Base-by-base conservation (phyloP, 192 early-diverging fungal species). In the Geranomyces michiganensis region DNA sequence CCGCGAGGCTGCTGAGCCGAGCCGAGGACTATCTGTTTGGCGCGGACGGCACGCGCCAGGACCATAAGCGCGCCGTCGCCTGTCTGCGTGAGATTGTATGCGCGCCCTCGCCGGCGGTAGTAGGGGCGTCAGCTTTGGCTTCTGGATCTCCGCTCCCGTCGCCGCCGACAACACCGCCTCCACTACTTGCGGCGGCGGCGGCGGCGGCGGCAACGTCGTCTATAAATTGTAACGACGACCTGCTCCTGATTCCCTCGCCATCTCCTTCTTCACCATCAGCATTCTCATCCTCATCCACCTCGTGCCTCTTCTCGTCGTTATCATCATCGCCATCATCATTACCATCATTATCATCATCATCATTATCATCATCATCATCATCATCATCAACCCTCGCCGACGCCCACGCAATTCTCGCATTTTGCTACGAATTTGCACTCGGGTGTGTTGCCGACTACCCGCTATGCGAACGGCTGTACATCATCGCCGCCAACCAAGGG, bases 371-470 rank as follows among this genome's bases (percentile, higher is more conserved):
- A 55, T 14, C 19, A 6, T 62, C 36, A 41, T n/a, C 43, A 30
- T 29, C 24, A n/a, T 30, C 43, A 41, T 12, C 30, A 26, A 2
- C 64, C 33, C 43, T 0, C 43, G 12, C 29, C 64, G 41, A 68
- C 24, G 66, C 66, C 24, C 78, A 89, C 67, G 90, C 91, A 1
- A 77, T 90, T 13, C 74, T 93, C 9, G 93, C 86, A 9, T 93
- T 94, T 68, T 92, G 90, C 72, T 88, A 88, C 77, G 93, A 94
- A 74, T 94, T 94, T 78, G 92, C 90, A n/a, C 74, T 94, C 1
- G 93, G 93, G 7, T 72, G 89, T 10, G 72, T 72, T 21, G 76
- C 74, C 15, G 85, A 93, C 58, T 90, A 81, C 78, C 76, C 82
- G 21, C 70, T 76, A 31, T 88, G 89, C 30, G 93, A 94, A 71